Evolutionary conservation across 75 land plant species (phyloP), one percentile per base, ranked within the genome.

Genomic region (Pinus albicaulis): DNA sequence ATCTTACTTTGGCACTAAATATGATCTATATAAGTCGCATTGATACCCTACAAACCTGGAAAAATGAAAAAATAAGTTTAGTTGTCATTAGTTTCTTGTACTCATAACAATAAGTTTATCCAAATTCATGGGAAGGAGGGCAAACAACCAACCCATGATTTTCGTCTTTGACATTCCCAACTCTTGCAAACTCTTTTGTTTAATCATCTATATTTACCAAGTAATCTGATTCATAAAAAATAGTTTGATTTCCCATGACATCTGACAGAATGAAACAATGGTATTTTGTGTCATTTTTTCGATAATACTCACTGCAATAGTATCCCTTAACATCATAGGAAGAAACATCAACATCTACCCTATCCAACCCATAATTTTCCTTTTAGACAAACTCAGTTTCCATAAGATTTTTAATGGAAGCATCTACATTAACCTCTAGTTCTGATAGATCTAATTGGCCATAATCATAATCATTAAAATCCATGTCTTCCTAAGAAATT

Each of bases 401-500:
- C 38, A 36, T 44, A 31, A 63, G 6, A 17, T 26, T 15, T 38
- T 20, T 52, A 16, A 38, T 19, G 20, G 23, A 38, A 36, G 19
- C 71, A 1, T 66, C 52, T 7, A 0, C 48, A 1, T 36, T 34
- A 11, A 19, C 7, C 3, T 66, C n/a, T 7, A 7, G 10, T 7
- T 38, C 22, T 1, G 44, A 38, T 66, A 19, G 44, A 38, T 66
- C 71, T 11, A 66, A 0, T 8, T 44, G 48, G 48, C 48, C 71
- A 66, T 66, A 48, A 66, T 66, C 48, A 16, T 66, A 66, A 66
- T 66, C 48, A 66, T 38, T 12, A 38, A 48, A 66, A 22, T 66
- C 71, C 23, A 66, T 44, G 38, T 7, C 38, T 66, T 38, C 44
- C 7, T 22, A 66, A 66, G 36, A 23, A 8, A 19, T 44, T 11